A percentile compares a stretch with the other conserved stretches of the same genome.
phyloP scores from a whole-genome alignment of 164 flowering plant species.

The Vitis rotundifolia region DNA sequence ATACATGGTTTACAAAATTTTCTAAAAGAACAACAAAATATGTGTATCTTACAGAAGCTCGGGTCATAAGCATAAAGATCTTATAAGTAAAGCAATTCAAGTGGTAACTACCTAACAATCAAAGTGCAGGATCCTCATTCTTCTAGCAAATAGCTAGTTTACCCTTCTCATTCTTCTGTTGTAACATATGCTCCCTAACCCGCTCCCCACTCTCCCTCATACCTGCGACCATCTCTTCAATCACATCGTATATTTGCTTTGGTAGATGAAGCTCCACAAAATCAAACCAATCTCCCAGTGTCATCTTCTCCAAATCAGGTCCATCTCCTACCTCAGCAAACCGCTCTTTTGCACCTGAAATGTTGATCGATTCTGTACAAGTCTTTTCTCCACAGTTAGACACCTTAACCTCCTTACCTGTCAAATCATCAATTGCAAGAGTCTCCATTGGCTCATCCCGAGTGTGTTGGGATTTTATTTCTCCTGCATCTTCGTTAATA shows the following conservation, averaged over 20 bases:
- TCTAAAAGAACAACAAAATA: too few relatives aligned
- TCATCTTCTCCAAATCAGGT: slow-evolving; percentile 63
- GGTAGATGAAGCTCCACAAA: slow-evolving; percentile 58
- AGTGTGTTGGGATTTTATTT: too few relatives aligned
- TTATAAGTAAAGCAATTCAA: too few relatives aligned
- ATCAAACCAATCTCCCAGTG: slow-evolving; percentile 74
- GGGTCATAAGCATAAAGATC: too few relatives aligned
- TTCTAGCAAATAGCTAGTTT: slow-evolving; percentile 21
- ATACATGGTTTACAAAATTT: too few relatives aligned
- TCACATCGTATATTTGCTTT: slow-evolving; percentile 47
- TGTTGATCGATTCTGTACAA: slow-evolving; percentile 1
- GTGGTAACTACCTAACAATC: background rate
- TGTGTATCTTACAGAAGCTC: too few relatives aligned
- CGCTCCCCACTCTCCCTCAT: slow-evolving; percentile 45
- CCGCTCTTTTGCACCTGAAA: slow-evolving; percentile 14
- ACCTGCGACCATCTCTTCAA: slow-evolving; percentile 48
- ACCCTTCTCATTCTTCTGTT: slow-evolving; percentile 44
- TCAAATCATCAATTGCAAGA: background rate
- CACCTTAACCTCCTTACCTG: slow-evolving; percentile 6
- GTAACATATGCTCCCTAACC: slow-evolving; percentile 37
- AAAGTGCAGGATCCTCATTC: background rate
- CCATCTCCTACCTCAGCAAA: background rate
- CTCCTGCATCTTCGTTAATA: too few relatives aligned
- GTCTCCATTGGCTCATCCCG: slow-evolving; percentile 6
- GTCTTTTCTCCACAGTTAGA: slow-evolving; percentile 7